Conservation (phyloP, 139 green algal genomes). For the Tetraselmis chui region DNA sequence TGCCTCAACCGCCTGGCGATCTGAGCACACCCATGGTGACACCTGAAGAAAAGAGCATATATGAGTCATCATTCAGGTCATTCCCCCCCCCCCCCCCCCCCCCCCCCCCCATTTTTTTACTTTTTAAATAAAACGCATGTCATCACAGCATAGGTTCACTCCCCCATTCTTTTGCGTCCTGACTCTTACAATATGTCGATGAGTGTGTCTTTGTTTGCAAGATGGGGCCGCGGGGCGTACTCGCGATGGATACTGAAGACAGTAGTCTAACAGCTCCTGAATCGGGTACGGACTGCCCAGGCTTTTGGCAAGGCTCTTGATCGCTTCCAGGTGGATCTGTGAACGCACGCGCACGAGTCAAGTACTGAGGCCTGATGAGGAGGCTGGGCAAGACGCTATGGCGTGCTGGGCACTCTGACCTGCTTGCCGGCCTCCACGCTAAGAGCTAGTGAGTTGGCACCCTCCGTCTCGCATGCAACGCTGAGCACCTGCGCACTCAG, state of each 20-base stretch:
- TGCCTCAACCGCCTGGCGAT: conserved; percentile 8
- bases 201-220: too few species aligned
- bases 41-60: background rate
- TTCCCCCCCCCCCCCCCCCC: background rate
- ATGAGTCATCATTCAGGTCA: background rate
- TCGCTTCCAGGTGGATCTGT: conserved; percentile 5
- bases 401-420: too few species aligned
- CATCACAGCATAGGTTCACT: too few species aligned
- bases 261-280: background rate
- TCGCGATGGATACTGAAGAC: background rate
- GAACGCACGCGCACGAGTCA: background rate
- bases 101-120: background rate
- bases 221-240: background rate
- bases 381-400: too few species aligned
- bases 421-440: conserved; percentile 10
- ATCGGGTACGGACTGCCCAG: background rate
- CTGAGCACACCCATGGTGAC: background rate
- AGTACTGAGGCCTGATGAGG: too few species aligned
- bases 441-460: conserved; percentile 18
- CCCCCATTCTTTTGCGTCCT: too few species aligned
- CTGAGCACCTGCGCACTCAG: conserved; percentile 12
- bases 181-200: too few species aligned
- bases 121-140: too few species aligned
- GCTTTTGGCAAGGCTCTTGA: conserved; percentile 27
- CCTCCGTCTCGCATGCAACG: conserved; percentile 27